Base-by-base conservation (phyloP, 108 stramenopile genomes). In the Nitzschia inconspicua region DNA sequence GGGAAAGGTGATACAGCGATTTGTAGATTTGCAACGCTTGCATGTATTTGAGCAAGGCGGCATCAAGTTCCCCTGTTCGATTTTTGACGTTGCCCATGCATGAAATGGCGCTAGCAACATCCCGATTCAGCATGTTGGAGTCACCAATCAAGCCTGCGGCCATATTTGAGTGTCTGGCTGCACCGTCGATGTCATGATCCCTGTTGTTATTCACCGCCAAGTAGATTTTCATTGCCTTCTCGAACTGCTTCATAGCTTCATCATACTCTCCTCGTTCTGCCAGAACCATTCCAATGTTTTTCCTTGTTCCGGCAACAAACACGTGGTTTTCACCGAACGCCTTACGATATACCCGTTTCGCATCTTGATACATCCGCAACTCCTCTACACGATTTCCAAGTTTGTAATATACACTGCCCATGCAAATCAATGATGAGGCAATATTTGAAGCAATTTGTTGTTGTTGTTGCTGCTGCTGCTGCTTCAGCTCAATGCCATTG, bases 31-130 rank as follows among this genome's bases (percentile, higher is more conserved):
- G 29, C 2, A 89, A 66, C 2, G 88, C 84, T 44, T 82, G 75
- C 47, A 79, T 68, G 70, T 86, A 89, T 9, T 83, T 68, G 9
- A 50, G 41, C 13, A 89, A 76, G 3, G 88, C 88, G 14, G 72
- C 85, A 41, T 84, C 83, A 13, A 89, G 65, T 42, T 89, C 88
- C 2, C 88, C 88, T 11, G 76, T 63, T 34, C 85, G 68, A 30
- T 84, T 86, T 47, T 84, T 84, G 14, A 89, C 85, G 43, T 89
- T 89, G 19, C 83, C 88, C 84, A 89, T 89, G 57, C 88, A 89
- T 5, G 84, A 85, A 8, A 89, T 75, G 18, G 80, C 82, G 42
- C 82, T 83, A n/a, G 88, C 88, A 18, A 89, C 82, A 71, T 89
- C 80, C 18, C 84, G 77, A 65, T 73, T 84, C n/a, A n/a, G n/a